phyloP scores from a whole-genome alignment of 1,284 basidiomycete species.

The Moesziomyces sp. region DNA sequence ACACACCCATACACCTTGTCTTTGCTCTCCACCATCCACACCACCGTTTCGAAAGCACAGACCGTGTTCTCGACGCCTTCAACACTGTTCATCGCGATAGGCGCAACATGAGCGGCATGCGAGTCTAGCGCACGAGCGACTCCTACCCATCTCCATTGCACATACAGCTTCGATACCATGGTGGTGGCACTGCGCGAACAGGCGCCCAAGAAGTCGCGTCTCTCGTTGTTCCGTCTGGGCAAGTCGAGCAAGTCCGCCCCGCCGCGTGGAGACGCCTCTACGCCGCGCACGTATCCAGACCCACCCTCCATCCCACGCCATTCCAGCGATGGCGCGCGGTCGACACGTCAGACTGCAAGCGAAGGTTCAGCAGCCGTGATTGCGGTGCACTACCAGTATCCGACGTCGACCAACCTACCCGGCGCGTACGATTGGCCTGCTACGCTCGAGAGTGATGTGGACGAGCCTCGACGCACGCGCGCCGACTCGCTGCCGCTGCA shows the following conservation, averaged over 20 bases:
- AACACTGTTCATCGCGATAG: too few relatives aligned
- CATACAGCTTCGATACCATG: constrained; percentile 8
- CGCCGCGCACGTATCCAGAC: not conserved
- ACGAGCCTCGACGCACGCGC: constrained; percentile 5
- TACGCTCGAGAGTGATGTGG: not conserved
- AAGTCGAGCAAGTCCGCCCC: constrained; percentile 12
- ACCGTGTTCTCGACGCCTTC: too few relatives aligned
- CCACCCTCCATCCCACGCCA: too few relatives aligned
- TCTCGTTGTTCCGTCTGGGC: constrained; percentile 41
- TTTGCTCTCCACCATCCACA: too few relatives aligned
- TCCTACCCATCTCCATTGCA: too few relatives aligned
- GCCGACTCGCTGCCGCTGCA: constrained; percentile 22
- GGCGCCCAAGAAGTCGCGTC: constrained; percentile 36
- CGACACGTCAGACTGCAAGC: constrained; percentile 5
- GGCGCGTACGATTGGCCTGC: constrained; percentile 10
- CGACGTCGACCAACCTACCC: constrained; percentile 1
- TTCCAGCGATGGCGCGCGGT: too few relatives aligned
- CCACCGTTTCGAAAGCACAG: too few relatives aligned
- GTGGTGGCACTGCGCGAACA: constrained; percentile 24
- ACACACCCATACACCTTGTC: too few relatives aligned
- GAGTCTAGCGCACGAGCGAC: too few relatives aligned
- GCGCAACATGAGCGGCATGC: too few relatives aligned
- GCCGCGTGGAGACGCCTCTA: not conserved
- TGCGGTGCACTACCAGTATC: constrained; percentile 18
- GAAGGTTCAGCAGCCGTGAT: not conserved